Evolutionary conservation across 352 stramenopile species (phyloP).

Genomic region (Peronospora destructor): DNA sequence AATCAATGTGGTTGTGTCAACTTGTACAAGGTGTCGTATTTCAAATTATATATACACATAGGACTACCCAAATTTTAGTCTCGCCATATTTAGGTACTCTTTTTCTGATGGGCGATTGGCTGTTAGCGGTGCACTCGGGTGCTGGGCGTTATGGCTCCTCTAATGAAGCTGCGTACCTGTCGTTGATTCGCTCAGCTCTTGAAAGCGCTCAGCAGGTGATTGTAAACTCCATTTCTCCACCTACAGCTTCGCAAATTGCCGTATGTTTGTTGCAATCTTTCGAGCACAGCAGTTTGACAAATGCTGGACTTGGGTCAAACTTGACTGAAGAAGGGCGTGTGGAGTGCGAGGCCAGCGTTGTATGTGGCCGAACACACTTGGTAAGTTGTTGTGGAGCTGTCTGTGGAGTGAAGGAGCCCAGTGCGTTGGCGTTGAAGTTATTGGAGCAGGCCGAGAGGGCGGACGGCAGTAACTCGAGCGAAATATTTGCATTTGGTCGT

Average conservation of each 20-base stretch:
- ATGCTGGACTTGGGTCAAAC: slow-evolving; percentile 52
- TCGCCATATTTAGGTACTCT: no score
- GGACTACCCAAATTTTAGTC: no score
- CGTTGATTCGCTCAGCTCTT: slow-evolving; percentile 36
- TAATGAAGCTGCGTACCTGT: slow-evolving; percentile 36
- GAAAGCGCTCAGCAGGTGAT: slow-evolving; percentile 14
- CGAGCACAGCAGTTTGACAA: slow-evolving; percentile 45
- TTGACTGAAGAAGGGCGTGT: slow-evolving; percentile 40
- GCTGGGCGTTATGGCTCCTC: slow-evolving; percentile 36
- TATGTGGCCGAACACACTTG: slow-evolving; percentile 32
- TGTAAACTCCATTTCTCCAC: background rate
- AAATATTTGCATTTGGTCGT: slow-evolving; percentile 31
- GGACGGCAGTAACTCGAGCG: background rate
- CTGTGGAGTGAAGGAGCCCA: slow-evolving; percentile 41
- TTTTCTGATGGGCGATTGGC: slow-evolving; percentile 29
- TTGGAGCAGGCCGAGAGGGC: slow-evolving; percentile 23
- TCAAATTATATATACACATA: no score
- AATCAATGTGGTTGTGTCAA: no score
- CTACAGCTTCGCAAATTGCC: slow-evolving; percentile 24
- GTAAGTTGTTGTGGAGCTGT: slow-evolving; percentile 44
- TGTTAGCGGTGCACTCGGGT: slow-evolving; percentile 56
- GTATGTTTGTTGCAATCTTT: slow-evolving; percentile 35
- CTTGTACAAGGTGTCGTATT: no score
- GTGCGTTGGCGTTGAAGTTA: slow-evolving; percentile 36
- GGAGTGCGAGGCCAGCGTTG: slow-evolving; percentile 53